These are phyloP conservation scores for Colletotrichum cereale DNA, from an alignment of 2,329 filamentous ascomycete species.

Conservation along the genomic window DNA sequence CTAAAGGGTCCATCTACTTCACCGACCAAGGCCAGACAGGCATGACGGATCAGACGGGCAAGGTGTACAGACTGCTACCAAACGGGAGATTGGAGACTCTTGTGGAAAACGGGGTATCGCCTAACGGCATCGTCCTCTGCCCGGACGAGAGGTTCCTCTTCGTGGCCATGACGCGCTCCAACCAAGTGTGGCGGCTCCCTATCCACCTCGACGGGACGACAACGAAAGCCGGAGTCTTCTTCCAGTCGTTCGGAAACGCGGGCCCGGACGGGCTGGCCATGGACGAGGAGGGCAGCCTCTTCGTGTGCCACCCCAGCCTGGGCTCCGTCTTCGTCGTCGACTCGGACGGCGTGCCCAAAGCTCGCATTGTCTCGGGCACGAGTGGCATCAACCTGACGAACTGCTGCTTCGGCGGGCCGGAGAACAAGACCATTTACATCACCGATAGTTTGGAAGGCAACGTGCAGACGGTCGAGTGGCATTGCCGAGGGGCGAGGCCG, in stretches of 20 bases:
- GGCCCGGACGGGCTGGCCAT: slow-evolving; percentile 55
- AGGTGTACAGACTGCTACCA: slow-evolving; percentile 52
- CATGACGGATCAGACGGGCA: slow-evolving; percentile 56
- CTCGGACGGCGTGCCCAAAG: slow-evolving; percentile 52
- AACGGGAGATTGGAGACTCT: slow-evolving; percentile 54
- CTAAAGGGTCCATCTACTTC: slow-evolving; percentile 54
- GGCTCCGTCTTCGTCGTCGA: slow-evolving; percentile 54
- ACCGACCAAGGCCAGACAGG: slow-evolving; percentile 60
- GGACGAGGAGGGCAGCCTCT: slow-evolving; percentile 54
- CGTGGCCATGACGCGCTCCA: slow-evolving; percentile 55
- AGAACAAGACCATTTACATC: slow-evolving; percentile 54
- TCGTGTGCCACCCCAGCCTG: slow-evolving; percentile 52
- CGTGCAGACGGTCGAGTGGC: slow-evolving; percentile 50
- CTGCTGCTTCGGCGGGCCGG: slow-evolving; percentile 55
- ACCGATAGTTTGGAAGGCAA: slow-evolving; percentile 56
- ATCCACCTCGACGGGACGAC: slow-evolving; percentile 54
- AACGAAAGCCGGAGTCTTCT: slow-evolving; percentile 54
- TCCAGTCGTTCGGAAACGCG: slow-evolving; percentile 55
- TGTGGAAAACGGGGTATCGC: slow-evolving; percentile 53
- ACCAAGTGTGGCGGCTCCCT: slow-evolving; percentile 56
- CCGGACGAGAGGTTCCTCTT: slow-evolving; percentile 55
- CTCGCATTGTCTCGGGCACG: slow-evolving; percentile 49
- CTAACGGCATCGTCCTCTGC: slow-evolving; percentile 54
- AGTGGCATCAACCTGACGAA: slow-evolving; percentile 54
- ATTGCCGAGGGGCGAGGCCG: slow-evolving; percentile 45